phyloP scores from a whole-genome alignment of 305 asterid species.

The Fraxinus ornus region DNA sequence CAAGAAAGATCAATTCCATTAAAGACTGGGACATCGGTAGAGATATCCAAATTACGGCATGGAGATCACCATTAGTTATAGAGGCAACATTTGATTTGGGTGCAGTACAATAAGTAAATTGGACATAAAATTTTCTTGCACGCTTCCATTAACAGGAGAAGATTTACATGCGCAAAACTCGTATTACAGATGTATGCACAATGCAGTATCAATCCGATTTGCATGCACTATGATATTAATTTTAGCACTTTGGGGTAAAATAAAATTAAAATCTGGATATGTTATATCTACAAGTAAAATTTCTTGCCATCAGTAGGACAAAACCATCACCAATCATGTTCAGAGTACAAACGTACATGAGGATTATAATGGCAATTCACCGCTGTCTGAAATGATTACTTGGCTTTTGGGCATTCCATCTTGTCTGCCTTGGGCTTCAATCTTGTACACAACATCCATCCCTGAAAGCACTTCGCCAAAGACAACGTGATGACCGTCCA shows the following conservation, averaged over 20 bases:
- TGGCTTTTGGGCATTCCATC: neutral
- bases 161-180: neutral
- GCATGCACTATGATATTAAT: neutral
- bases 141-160: neutral
- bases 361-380: neutral
- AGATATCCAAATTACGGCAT: neutral
- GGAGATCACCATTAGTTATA: neutral
- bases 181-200: neutral
- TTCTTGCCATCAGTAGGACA: neutral
- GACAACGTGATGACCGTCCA: conserved; percentile 88
- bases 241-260: neutral
- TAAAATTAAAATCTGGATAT: neutral
- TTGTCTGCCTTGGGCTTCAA: conserved; percentile 34
- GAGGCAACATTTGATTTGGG: neutral
- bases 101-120: neutral
- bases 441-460: conserved; percentile 70
- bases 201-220: neutral
- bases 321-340: neutral
- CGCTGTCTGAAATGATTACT: neutral
- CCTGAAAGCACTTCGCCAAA: conserved; percentile 85
- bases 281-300: neutral
- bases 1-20: neutral
- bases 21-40: neutral
- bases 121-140: neutral
- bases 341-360: neutral